Evolutionary conservation across 495 filamentous ascomycete genomes (phyloP).

Genomic region (Podospora tetraspora): DNA sequence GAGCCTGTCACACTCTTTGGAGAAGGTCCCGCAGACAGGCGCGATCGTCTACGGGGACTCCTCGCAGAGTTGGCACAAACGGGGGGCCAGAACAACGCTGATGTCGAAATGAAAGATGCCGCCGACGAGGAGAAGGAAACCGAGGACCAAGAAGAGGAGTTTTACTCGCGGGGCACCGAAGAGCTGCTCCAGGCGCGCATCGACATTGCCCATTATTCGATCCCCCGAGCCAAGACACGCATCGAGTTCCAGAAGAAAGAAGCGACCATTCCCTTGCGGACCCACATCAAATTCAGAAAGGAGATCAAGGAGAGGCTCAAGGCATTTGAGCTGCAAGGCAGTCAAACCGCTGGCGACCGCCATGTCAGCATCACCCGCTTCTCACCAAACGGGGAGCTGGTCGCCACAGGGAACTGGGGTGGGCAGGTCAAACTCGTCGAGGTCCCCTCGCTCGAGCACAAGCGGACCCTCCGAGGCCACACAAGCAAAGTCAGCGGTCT

Average conservation of each 20-base stretch:
- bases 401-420: slow-evolving; percentile 88
- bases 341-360: slow-evolving; percentile 84
- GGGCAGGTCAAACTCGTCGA: slow-evolving; percentile 81
- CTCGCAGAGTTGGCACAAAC: slow-evolving; percentile 68
- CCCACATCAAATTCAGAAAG: slow-evolving; percentile 86
- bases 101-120: slow-evolving; percentile 59
- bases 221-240: slow-evolving; percentile 74
- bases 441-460: slow-evolving; percentile 76
- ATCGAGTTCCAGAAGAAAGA: slow-evolving; percentile 73
- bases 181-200: slow-evolving; percentile 72
- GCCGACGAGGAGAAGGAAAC: slow-evolving; percentile 60
- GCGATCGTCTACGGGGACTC: slow-evolving; percentile 81
- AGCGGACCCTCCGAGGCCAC: slow-evolving; percentile 69
- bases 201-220: slow-evolving; percentile 76
- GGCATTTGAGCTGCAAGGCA: slow-evolving; percentile 83
- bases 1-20: slow-evolving; percentile 95
- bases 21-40: slow-evolving; percentile 78
- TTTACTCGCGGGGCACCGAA: slow-evolving; percentile 77
- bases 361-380: slow-evolving; percentile 88
- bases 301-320: slow-evolving; percentile 77
- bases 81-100: slow-evolving; percentile 47
- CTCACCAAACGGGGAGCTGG: slow-evolving; percentile 73
- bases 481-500: slow-evolving; percentile 83
- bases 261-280: slow-evolving; percentile 73
- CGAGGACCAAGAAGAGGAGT: slow-evolving; percentile 84